phyloP scores from a whole-genome alignment of 2,329 filamentous ascomycete species.

The Aspergillus pseudoglaucus region DNA sequence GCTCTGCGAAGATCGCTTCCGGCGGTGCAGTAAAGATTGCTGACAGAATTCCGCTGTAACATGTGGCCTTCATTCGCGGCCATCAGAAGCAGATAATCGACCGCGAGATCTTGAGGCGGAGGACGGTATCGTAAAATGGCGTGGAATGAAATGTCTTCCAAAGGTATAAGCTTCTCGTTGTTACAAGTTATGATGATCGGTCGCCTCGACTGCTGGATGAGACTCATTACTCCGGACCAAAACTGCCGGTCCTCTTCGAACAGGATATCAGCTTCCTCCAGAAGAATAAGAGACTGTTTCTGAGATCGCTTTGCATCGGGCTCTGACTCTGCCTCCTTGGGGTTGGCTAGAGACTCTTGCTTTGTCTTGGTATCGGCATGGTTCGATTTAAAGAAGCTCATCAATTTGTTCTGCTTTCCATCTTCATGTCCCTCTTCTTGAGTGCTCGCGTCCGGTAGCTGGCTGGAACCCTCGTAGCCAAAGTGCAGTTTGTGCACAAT shows the following conservation, averaged over 20 bases:
- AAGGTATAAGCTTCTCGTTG: conserved; percentile 73
- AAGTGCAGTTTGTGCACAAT: conserved; percentile 57
- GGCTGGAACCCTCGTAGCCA: conserved; percentile 18
- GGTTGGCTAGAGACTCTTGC: conserved; percentile 13
- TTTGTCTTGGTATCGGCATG: conserved; percentile 15
- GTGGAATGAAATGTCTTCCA: conserved; percentile 68
- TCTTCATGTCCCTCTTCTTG: conserved; percentile 54
- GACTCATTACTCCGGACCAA: conserved; percentile 71
- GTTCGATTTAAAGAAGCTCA: conserved; percentile 67
- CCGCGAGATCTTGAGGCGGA: conserved; percentile 60
- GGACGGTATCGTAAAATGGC: conserved; percentile 72
- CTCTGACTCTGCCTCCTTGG: conserved; percentile 16
- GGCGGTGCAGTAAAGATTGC: conserved; percentile 63
- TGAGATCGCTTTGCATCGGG: conserved; percentile 48
- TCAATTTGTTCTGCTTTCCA: conserved; percentile 72
- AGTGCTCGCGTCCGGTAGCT: conserved; percentile 22
- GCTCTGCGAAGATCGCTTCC: conserved; percentile 69
- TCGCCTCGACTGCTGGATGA: conserved; percentile 78
- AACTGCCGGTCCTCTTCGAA: conserved; percentile 96
- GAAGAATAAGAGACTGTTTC: conserved; percentile 87
- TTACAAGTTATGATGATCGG: conserved; percentile 96
- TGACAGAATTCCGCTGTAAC: conserved; percentile 60
- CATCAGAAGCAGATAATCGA: conserved; percentile 73
- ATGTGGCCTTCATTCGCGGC: conserved; percentile 87
- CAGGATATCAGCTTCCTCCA: conserved; percentile 89